phyloP scores from a whole-genome alignment of 2,329 filamentous ascomycete genomes.

The Pestalotiopsis sp. region DNA sequence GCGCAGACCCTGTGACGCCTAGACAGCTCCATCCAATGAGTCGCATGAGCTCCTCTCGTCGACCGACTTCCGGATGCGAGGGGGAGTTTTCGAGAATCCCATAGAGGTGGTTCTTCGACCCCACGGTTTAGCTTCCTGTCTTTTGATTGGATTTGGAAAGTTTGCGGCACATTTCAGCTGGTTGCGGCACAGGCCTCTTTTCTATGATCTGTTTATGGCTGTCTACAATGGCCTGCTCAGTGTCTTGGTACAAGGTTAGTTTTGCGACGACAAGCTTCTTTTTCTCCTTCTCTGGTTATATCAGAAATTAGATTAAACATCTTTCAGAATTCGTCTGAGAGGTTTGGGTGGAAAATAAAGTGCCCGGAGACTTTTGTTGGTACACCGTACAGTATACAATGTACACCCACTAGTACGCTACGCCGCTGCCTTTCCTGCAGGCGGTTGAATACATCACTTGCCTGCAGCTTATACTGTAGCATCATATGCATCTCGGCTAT shows the following conservation, averaged over 20 bases:
- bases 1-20: background rate
- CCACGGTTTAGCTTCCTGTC: slow-evolving; percentile 1
- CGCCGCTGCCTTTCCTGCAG: background rate
- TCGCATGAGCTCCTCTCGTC: background rate
- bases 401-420: background rate
- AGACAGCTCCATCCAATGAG: background rate
- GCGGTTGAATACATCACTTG: background rate
- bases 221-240: too few relatives aligned
- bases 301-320: too few relatives aligned
- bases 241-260: too few relatives aligned
- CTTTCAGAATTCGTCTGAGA: too few relatives aligned
- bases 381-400: background rate
- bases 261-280: too few relatives aligned
- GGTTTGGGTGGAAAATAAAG: too few relatives aligned
- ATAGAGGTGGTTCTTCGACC: background rate
- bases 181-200: too few relatives aligned
- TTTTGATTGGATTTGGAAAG: background rate
- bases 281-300: too few relatives aligned
- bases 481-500: background rate
- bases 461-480: background rate
- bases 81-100: background rate
- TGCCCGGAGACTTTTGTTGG: too few relatives aligned
- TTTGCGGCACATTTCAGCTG: background rate
- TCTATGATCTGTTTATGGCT: too few relatives aligned
- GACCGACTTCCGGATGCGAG: background rate